These are phyloP conservation scores for Paulownia fortunei DNA, from an alignment of 257 asterid genomes.

Conservation along the genomic window DNA sequence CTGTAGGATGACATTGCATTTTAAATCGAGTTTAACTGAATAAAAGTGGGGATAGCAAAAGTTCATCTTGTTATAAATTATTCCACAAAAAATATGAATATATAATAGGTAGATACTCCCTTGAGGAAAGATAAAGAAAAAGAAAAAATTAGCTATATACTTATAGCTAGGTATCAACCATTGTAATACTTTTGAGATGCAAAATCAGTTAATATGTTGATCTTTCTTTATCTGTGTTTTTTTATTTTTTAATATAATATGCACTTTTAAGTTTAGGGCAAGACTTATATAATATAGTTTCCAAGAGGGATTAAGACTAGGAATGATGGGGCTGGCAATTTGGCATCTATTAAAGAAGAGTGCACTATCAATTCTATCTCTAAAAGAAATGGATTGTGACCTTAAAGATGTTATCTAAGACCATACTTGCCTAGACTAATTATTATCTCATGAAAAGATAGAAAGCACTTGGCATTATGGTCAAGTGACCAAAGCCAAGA, in stretches of 20 bases:
- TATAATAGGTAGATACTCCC: too few species aligned
- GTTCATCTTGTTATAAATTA: too few species aligned
- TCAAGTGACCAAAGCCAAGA: conserved; percentile 25
- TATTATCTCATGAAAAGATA: conserved; percentile 48
- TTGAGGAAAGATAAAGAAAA: not conserved
- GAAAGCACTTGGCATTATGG: conserved; percentile 50
- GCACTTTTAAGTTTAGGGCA: conserved; percentile 32
- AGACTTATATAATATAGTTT: conserved; percentile 10
- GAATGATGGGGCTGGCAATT: conserved; percentile 45
- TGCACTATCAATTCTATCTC: conserved; percentile 49
- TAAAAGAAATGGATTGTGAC: conserved; percentile 88
- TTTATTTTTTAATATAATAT: not conserved
- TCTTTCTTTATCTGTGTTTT: conserved; percentile 11
- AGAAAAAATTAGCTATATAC: not conserved
- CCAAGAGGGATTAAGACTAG: conserved; percentile 23
- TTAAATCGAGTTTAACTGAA: not conserved
- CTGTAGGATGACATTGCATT: not conserved
- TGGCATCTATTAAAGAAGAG: conserved; percentile 46
- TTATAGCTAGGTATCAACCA: not conserved
- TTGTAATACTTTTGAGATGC: conserved; percentile 41
- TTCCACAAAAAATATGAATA: not conserved
- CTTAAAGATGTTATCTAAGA: conserved; percentile 56
- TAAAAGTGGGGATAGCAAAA: too few species aligned
- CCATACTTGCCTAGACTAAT: conserved; percentile 35
- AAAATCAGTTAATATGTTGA: conserved; percentile 30